These are phyloP conservation scores for Acacia pycnantha DNA, from an alignment of 331 rosid species.

Conservation along the genomic window DNA sequence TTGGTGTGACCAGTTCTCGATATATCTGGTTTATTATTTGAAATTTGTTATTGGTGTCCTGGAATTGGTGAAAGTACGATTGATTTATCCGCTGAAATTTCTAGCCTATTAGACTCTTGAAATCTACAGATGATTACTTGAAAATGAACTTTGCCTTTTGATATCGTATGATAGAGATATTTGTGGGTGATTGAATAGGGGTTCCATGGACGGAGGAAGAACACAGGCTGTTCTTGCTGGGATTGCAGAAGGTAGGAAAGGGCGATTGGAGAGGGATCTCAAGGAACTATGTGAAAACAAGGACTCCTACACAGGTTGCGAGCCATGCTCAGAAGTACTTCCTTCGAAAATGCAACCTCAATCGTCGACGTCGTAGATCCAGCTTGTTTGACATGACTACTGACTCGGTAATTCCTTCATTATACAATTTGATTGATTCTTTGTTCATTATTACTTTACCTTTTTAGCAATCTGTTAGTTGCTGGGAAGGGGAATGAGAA, in stretches of 20 bases:
- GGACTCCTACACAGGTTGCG: slow-evolving; percentile 98
- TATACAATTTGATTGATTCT: not conserved
- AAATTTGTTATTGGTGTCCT: not conserved
- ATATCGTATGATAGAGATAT: not conserved
- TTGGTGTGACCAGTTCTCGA: not conserved
- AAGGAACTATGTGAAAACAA: slow-evolving; percentile 84
- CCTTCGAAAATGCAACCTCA: slow-evolving; percentile 83
- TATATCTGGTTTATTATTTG: not conserved
- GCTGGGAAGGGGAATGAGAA: slow-evolving; percentile 1
- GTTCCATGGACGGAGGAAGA: slow-evolving; percentile 99
- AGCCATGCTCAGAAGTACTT: slow-evolving; percentile 98
- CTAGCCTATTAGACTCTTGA: not conserved
- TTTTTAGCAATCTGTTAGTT: not conserved
- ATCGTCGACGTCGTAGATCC: slow-evolving; percentile 99
- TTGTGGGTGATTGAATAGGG: slow-evolving; percentile 49
- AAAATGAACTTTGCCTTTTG: not conserved
- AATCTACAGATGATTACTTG: not conserved
- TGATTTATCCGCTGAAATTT: not conserved
- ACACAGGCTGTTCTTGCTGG: slow-evolving; percentile 84
- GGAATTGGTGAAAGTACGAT: not conserved
- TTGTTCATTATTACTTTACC: not conserved
- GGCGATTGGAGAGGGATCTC: slow-evolving; percentile 99
- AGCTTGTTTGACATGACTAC: slow-evolving; percentile 97
- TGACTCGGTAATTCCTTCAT: slow-evolving; percentile 57
- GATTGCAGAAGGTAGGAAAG: slow-evolving; percentile 93